Evolutionary conservation across 2,329 filamentous ascomycete species (phyloP).

Genomic region (Cytospora piceae): DNA sequence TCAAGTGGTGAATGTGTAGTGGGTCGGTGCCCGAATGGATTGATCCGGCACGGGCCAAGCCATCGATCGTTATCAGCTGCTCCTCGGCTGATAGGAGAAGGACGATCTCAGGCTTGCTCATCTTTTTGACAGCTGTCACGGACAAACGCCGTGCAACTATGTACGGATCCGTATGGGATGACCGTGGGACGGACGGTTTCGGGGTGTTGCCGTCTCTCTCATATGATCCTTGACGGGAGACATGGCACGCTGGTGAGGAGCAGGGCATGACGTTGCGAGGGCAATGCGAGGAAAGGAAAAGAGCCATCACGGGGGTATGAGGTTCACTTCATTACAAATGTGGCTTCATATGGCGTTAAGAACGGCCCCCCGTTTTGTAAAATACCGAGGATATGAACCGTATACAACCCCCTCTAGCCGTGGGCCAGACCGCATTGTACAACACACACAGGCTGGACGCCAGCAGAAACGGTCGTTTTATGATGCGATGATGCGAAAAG

Average conservation of each 20-base stretch:
- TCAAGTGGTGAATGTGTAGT: not conserved
- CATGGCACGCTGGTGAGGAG: not conserved
- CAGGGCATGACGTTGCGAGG: not conserved
- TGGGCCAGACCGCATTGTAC: not conserved
- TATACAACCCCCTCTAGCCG: conserved; percentile 4
- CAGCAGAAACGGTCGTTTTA: not conserved
- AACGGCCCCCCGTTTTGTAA: not conserved
- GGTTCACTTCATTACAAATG: not conserved
- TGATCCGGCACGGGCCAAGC: not conserved
- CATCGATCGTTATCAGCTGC: not conserved
- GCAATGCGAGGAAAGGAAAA: not conserved
- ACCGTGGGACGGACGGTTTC: not conserved
- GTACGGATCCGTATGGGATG: no score
- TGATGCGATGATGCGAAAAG: conserved; percentile 11
- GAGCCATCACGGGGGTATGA: not conserved
- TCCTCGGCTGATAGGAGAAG: not conserved
- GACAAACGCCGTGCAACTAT: not conserved
- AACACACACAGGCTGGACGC: no score
- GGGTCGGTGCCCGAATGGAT: not conserved
- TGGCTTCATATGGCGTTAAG: not conserved
- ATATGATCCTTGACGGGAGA: not conserved
- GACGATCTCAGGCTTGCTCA: not conserved
- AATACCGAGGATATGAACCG: not conserved
- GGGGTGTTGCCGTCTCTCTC: not conserved
- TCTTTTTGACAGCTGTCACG: not conserved